phyloP scores from a whole-genome alignment of 495 filamentous ascomycete genomes.

The Delitschia confertaspora region DNA sequence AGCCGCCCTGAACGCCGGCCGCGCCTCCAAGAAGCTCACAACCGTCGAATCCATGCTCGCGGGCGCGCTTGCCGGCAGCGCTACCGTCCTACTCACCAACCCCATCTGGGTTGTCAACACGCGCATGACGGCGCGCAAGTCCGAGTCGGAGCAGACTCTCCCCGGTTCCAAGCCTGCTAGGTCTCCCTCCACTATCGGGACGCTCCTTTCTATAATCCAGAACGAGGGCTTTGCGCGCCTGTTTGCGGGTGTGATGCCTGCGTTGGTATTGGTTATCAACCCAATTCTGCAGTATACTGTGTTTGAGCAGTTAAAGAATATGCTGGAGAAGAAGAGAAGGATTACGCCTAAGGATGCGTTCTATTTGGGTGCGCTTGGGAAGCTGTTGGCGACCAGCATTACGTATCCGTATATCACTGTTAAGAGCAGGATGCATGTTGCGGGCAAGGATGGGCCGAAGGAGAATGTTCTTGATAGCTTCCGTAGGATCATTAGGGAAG shows the following conservation, averaged over 20 bases:
- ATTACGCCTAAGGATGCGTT: conserved; percentile 83
- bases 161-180: conserved; percentile 38
- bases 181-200: conserved; percentile 64
- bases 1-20: conserved; percentile 64
- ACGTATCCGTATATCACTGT: conserved; percentile 99
- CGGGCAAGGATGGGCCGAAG: conserved; percentile 53
- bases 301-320: conserved; percentile 91
- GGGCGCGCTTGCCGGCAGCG: conserved; percentile 87
- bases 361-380: conserved; percentile 83
- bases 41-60: conserved; percentile 88
- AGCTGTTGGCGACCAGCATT: conserved; percentile 83
- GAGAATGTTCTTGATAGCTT: conserved; percentile 63
- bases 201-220: conserved; percentile 62
- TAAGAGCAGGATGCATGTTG: conserved; percentile 94
- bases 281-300: conserved; percentile 98
- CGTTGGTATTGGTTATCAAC: conserved; percentile 89
- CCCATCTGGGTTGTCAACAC: conserved; percentile 99
- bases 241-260: conserved; percentile 87
- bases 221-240: conserved; percentile 76
- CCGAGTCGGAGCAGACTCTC: conserved; percentile 43
- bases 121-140: conserved; percentile 84
- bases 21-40: conserved; percentile 72
- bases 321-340: conserved; percentile 54
- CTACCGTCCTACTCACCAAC: conserved; percentile 91
- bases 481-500: conserved; percentile 69